Percentiles rank a stretch among this genome's conserved stretches.
Evolutionary conservation across 1,139 yeast genomes (phyloP).

Genomic region (Sugiyamaella pinicola): DNA sequence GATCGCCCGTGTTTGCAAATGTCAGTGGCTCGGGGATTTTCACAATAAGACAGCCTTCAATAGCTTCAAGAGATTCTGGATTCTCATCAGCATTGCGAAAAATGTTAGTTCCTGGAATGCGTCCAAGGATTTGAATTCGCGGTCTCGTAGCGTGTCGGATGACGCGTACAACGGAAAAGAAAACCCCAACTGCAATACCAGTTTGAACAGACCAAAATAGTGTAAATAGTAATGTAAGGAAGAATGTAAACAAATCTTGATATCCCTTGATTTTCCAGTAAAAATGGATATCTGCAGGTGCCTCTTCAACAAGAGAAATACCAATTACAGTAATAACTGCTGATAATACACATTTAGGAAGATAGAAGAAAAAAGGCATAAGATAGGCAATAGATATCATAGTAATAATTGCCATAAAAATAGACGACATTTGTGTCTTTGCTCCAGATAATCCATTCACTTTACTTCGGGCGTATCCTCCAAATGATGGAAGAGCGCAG

Average conservation of each 20-base stretch:
- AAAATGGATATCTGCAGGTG: constrained; percentile 76
- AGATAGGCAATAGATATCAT: constrained; percentile 64
- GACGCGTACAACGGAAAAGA: constrained; percentile 76
- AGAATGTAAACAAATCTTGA: constrained; percentile 73
- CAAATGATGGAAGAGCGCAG: constrained; percentile 90
- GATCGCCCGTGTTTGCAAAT: constrained; percentile 85
- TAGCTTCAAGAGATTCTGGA: constrained; percentile 54
- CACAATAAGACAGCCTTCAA: constrained; percentile 83
- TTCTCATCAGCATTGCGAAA: constrained; percentile 73
- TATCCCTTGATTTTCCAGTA: constrained; percentile 76
- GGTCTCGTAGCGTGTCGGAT: constrained; percentile 85
- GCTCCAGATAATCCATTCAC: constrained; percentile 88
- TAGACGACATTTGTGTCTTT: constrained; percentile 79
- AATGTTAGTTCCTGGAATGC: constrained; percentile 73
- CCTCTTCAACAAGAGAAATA: constrained; percentile 75
- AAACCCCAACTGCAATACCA: constrained; percentile 85
- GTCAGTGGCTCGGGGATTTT: constrained; percentile 92
- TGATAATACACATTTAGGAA: constrained; percentile 81
- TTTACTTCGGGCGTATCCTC: constrained; percentile 93
- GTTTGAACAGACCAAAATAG: constrained; percentile 82
- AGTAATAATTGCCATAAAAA: constrained; percentile 75
- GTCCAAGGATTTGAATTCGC: constrained; percentile 83
- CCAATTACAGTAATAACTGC: constrained; percentile 85
- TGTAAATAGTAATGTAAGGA: constrained; percentile 70
- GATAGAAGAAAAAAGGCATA: constrained; percentile 64